phyloP scores from a whole-genome alignment of 129 eudicot genomes.

The Centrapalus pauciflorus region DNA sequence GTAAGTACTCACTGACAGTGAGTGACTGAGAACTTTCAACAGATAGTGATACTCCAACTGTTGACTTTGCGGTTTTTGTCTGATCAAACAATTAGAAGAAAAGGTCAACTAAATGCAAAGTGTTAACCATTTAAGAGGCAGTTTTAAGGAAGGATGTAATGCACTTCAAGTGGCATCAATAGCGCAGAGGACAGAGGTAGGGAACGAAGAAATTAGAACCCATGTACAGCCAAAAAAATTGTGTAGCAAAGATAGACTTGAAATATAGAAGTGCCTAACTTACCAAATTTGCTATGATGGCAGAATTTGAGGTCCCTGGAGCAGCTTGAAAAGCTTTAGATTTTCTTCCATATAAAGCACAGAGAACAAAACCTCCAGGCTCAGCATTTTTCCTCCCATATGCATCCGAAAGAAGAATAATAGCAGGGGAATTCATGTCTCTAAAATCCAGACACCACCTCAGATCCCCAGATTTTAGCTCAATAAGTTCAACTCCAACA shows the following conservation, averaged over 20 bases:
- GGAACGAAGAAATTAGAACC: not conserved
- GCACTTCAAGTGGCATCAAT: not conserved
- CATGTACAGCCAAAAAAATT: not conserved
- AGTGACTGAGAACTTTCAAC: slow-evolving; percentile 79
- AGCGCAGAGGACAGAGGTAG: not conserved
- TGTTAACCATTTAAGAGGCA: not conserved
- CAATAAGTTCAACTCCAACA: slow-evolving; percentile 88
- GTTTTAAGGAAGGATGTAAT: not conserved
- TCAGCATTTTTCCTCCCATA: slow-evolving; percentile 71
- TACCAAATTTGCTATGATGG: slow-evolving; percentile 68
- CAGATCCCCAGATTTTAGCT: slow-evolving; percentile 71
- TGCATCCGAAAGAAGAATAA: slow-evolving; percentile 68
- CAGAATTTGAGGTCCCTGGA: slow-evolving; percentile 68
- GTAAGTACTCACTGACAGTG: slow-evolving; percentile 66
- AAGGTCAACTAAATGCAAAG: slow-evolving; percentile 10
- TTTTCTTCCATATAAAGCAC: slow-evolving; percentile 90
- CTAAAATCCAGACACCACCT: slow-evolving; percentile 98
- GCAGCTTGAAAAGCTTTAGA: slow-evolving; percentile 97
- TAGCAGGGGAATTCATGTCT: slow-evolving; percentile 86
- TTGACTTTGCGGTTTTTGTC: slow-evolving; percentile 83
- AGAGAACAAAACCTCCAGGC: slow-evolving; percentile 84
- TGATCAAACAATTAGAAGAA: slow-evolving; percentile 23
- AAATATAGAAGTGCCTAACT: not conserved
- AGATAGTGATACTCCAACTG: slow-evolving; percentile 64
- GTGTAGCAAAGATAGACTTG: not conserved